Conservation (phyloP, 1,139 yeast genomes). For the Blastobotrys serpentis region DNA sequence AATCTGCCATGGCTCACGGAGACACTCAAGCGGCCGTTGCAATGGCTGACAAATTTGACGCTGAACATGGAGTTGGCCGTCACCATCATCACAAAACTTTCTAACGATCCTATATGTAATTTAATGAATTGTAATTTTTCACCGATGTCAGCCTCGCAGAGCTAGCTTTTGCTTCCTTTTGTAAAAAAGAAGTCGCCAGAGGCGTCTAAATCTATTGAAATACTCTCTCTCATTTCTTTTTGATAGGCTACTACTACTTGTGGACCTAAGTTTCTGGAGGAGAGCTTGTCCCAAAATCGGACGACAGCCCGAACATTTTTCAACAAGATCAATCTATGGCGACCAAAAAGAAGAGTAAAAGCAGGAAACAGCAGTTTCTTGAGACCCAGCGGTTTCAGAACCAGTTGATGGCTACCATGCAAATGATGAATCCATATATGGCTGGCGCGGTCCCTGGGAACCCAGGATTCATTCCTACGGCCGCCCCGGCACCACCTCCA, state of each 20-base stretch:
- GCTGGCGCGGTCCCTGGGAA: neutral
- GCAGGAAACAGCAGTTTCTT: conserved; percentile 5
- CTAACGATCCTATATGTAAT: neutral
- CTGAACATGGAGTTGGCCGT: conserved; percentile 3
- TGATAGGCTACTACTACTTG: no score
- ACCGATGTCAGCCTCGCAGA: no score
- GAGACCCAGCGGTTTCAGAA: conserved; percentile 12
- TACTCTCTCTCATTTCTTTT: no score
- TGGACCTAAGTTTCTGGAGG: no score
- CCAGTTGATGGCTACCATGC: conserved; percentile 13
- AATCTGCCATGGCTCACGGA: conserved; percentile 13
- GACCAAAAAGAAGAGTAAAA: conserved; percentile 4
- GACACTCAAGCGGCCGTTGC: conserved; percentile 11
- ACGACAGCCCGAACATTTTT: conserved; percentile 6
- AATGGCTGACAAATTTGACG: conserved; percentile 6
- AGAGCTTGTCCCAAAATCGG: conserved; percentile 6
- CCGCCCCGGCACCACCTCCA: neutral
- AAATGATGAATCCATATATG: conserved; percentile 2
- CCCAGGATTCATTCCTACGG: neutral
- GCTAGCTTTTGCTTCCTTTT: no score
- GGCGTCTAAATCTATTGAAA: no score
- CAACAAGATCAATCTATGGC: neutral
- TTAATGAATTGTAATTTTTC: neutral
- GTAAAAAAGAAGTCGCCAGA: no score
- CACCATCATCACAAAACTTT: neutral